Base-by-base conservation (phyloP, 768 basidiomycete species). In the Lentinula raphanica region DNA sequence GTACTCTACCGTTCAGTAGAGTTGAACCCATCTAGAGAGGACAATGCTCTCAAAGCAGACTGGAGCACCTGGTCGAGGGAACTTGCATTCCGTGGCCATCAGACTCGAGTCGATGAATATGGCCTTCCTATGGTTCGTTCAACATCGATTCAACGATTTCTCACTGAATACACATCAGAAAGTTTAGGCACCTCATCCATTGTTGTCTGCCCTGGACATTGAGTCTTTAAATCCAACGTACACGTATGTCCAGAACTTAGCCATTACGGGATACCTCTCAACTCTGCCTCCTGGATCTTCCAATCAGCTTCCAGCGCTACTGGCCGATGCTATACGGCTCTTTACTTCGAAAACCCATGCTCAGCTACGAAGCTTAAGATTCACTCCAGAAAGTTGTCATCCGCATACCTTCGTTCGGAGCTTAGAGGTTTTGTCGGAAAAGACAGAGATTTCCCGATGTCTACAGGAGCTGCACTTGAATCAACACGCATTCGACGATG, bases 1-100 rank as follows among this genome's bases (percentile, higher is more conserved):
- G 53, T 81, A 19, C 73, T 86, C 0, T 85, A 84, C 59, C 63
- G 66, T 15, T 65, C 67, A 19, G 76, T 83, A 8, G 68, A 76
- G n/a, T 63, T 80, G 40, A 71, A 75, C 3, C 78, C 79, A 25
- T 12, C 1, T 17, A 9, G 3, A 3, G 19, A 29, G 46, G 9
- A 64, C 62, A 42, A 44, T 13, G 71, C 70, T 44, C 63, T 55
- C 32, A 65, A 59, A 21, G 64, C 67, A 15, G 39, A n/a, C 61
- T 68, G 74, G 58, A 68, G 62, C 50, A 71, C 72, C 9, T 60
- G 66, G 23, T 62, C 72, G 28, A 61, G 68, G 32, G 77, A 39
- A 39, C 51, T 40, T 36, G 21, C 19, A 44, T 23, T 19, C 27
- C 78, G 60, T 66, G 72, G 17, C 23, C 27, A 29, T 15, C 27